A percentile compares a stretch with the other conserved stretches of the same genome.
Evolutionary conservation across 352 stramenopile genomes (phyloP).

Genomic region (Phytophthora pinifolia): DNA sequence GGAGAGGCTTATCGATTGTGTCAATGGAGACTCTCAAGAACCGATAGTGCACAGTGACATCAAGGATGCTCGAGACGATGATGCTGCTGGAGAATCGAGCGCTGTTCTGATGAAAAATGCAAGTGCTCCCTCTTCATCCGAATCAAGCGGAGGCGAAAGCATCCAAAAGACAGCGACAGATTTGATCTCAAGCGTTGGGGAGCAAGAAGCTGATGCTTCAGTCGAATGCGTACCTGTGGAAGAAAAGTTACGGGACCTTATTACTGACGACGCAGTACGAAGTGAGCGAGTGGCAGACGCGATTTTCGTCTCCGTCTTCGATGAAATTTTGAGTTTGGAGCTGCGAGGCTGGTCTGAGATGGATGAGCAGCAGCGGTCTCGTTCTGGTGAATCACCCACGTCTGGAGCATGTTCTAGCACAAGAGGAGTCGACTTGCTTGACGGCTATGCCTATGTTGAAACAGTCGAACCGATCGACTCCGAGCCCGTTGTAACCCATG

Average conservation of each 20-base stretch:
- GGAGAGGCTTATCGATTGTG: no score
- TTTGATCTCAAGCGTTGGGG: background rate
- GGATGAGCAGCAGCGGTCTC: background rate
- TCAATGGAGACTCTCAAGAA: no score
- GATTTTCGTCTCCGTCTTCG: slow-evolving; percentile 17
- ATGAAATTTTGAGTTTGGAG: slow-evolving; percentile 17
- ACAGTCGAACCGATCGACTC: slow-evolving; percentile 12
- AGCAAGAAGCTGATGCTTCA: background rate
- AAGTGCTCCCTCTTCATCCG: no score
- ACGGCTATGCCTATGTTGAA: slow-evolving; percentile 43
- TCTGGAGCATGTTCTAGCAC: background rate
- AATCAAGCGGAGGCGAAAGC: background rate
- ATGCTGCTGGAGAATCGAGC: background rate
- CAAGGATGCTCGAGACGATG: background rate
- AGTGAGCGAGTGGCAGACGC: slow-evolving; percentile 18
- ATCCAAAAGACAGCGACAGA: background rate
- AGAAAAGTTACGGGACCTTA: background rate
- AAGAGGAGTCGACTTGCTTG: slow-evolving; percentile 29
- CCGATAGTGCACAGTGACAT: no score
- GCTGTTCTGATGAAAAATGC: no score
- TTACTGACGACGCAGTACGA: slow-evolving; percentile 1
- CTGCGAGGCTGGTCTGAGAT: no score
- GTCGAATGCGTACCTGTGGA: background rate
- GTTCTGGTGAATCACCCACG: background rate
- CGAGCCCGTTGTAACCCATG: no score